Evolutionary conservation across 441 rosid species (phyloP).

Genomic region (Codiaeum variegatum): DNA sequence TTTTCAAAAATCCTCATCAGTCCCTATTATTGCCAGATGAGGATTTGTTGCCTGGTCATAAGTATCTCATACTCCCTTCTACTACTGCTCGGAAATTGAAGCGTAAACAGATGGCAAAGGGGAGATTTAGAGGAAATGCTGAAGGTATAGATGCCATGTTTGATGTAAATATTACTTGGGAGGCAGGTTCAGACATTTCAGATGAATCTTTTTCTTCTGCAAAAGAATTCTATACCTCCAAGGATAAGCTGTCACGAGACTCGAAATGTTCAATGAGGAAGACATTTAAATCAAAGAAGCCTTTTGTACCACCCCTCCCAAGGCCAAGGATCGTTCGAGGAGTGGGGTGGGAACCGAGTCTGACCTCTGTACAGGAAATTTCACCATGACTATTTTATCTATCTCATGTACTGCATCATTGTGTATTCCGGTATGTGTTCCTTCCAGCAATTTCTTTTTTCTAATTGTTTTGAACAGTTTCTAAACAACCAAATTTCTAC

Average conservation of each 20-base stretch:
- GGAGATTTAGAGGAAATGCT: conserved; percentile 18
- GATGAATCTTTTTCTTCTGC: conserved; percentile 41
- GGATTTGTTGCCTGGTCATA: conserved; percentile 44
- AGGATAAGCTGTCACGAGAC: conserved; percentile 22
- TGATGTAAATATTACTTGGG: conserved; percentile 40
- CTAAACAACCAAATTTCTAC: conserved; percentile 5
- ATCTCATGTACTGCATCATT: not conserved
- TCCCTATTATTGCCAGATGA: conserved; percentile 48
- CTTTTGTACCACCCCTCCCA: conserved; percentile 54
- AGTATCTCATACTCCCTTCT: conserved; percentile 46
- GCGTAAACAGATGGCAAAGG: conserved; percentile 26
- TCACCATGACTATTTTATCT: conserved; percentile 36
- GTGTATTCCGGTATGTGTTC: conserved; percentile 14
- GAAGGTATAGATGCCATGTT: conserved; percentile 20
- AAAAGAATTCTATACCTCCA: conserved; percentile 43
- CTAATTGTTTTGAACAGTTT: not conserved
- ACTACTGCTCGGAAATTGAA: conserved; percentile 45
- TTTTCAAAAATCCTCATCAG: conserved; percentile 43
- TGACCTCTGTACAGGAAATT: conserved; percentile 51
- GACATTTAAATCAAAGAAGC: conserved; percentile 35
- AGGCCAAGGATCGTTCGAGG: conserved; percentile 21
- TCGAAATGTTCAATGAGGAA: conserved; percentile 16
- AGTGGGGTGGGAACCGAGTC: conserved; percentile 51
- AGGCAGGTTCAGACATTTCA: conserved; percentile 24
- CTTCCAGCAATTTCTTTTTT: not conserved